These are phyloP conservation scores for Quercus ilex DNA, from an alignment of 306 rosid species.

Conservation along the genomic window DNA sequence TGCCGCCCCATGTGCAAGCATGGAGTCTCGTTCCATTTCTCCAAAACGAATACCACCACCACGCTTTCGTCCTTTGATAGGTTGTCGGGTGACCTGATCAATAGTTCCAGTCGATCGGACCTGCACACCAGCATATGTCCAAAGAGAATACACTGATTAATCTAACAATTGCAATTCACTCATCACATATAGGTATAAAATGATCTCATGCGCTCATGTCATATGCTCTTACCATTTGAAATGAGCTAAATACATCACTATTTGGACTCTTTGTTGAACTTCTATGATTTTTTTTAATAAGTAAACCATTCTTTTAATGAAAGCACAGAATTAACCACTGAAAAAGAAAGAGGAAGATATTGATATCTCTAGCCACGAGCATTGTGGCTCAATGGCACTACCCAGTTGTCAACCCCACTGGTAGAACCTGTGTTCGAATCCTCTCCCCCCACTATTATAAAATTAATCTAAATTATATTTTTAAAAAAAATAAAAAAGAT, in stretches of 20 bases:
- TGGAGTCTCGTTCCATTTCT: constrained; percentile 96
- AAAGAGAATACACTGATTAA: constrained; percentile 1
- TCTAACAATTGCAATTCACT: neutral
- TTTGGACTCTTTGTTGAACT: too few relatives aligned
- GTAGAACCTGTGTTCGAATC: too few relatives aligned
- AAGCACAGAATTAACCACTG: neutral
- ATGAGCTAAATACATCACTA: neutral
- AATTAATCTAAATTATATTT: too few relatives aligned
- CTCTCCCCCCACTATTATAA: too few relatives aligned
- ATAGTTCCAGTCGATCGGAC: constrained; percentile 87
- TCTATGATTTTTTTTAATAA: too few relatives aligned
- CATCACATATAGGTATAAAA: neutral
- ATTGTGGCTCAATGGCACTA: too few relatives aligned
- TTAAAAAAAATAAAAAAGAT: too few relatives aligned
- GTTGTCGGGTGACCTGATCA: constrained; percentile 81
- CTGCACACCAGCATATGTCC: constrained; percentile 30
- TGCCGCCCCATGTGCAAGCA: constrained; percentile 98
- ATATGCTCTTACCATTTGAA: neutral
- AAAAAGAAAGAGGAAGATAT: neutral
- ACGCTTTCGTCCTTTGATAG: constrained; percentile 80
- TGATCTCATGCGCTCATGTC: neutral
- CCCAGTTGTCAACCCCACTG: too few relatives aligned
- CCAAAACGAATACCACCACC: constrained; percentile 99
- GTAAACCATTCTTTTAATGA: neutral
- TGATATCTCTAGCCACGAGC: neutral